Evolutionary conservation across 257 asterid genomes (phyloP), one percentile per base, ranked within the genome.

Genomic region (Jacaranda copaia): DNA sequence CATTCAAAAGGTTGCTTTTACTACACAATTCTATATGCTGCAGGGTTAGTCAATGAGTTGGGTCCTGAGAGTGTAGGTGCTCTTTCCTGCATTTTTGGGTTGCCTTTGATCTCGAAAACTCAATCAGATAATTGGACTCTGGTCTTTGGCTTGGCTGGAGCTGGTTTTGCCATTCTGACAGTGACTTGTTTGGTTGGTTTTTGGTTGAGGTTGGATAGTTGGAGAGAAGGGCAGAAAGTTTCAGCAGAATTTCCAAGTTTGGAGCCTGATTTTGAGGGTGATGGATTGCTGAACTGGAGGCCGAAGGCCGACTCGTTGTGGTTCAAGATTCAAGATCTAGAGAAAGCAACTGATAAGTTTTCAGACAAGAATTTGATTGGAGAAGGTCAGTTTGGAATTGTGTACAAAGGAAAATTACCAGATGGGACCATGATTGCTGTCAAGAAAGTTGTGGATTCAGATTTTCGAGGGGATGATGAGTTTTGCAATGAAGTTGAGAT

Each of bases 11-110:
- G 90, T 6, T 90, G 96, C 61, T 88, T 87, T 71, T 52, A 81
- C 79, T 90, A 81, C 82, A 81, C 92, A 1, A 59, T 87, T 40
- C 46, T 88, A 8, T 90, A 88, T 56, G 96, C 94, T 46, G 96
- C 92, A 1, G 94, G 89, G 5, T 8, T 88, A 0, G 92, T 76
- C 13, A 86, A 89, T 39, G 75, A 79, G 75, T 59, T 84, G 5
- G 93, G 96, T 61, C 92, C 94, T 16, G 74, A 63, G 5, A 87
- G 91, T 63, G n/a, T 4, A 5, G 90, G 96, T 1, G 80, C 87
- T 7, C 77, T 87, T 25, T 83, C 89, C 0, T 90, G 96, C 84
- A 82, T 88, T 53, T 83, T 90, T 36, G 92, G 92, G 0, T 74
- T 90, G 70, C 92, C 94, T 38, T 35, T 88, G 71, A 43, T 40